Conservation (phyloP, 2,329 filamentous ascomycete genomes). For the Trichoderma koningii region DNA sequence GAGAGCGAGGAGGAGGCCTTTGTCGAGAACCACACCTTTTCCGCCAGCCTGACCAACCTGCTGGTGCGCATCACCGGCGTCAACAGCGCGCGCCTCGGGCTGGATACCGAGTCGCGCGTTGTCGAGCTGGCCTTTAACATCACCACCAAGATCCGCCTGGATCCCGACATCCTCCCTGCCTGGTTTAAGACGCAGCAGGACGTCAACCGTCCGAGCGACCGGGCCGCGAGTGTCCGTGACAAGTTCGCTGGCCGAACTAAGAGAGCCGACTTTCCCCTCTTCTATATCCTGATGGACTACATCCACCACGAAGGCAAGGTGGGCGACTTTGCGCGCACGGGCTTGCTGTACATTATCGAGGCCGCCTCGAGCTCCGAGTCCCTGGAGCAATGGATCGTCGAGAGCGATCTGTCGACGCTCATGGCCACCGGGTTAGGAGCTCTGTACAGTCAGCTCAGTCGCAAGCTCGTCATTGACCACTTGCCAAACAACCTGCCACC, state of each 20-base stretch:
- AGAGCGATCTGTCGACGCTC: constrained; percentile 91
- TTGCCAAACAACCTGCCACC: constrained; percentile 74
- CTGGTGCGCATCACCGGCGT: constrained; percentile 75
- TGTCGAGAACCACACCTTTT: constrained; percentile 82
- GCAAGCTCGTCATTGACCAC: constrained; percentile 80
- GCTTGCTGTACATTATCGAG: constrained; percentile 93
- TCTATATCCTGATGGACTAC: constrained; percentile 94
- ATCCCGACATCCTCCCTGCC: constrained; percentile 80
- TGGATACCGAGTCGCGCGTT: constrained; percentile 82
- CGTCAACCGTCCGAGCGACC: constrained; percentile 49
- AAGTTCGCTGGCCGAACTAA: constrained; percentile 83
- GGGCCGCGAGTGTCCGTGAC: constrained; percentile 58
- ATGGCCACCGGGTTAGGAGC: constrained; percentile 95
- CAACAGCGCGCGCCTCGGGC: constrained; percentile 70
- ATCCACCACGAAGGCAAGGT: constrained; percentile 94
- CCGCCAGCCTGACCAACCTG: constrained; percentile 82
- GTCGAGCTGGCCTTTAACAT: constrained; percentile 95
- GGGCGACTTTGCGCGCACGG: constrained; percentile 93
- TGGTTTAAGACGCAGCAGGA: constrained; percentile 74
- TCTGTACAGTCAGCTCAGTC: constrained; percentile 66
- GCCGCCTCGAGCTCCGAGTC: constrained; percentile 79
- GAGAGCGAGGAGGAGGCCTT: constrained; percentile 97
- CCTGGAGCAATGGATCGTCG: constrained; percentile 94
- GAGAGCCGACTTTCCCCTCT: constrained; percentile 90
- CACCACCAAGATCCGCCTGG: constrained; percentile 89